Conservation (phyloP, 305 asterid genomes). For the Andrographis paniculata region DNA sequence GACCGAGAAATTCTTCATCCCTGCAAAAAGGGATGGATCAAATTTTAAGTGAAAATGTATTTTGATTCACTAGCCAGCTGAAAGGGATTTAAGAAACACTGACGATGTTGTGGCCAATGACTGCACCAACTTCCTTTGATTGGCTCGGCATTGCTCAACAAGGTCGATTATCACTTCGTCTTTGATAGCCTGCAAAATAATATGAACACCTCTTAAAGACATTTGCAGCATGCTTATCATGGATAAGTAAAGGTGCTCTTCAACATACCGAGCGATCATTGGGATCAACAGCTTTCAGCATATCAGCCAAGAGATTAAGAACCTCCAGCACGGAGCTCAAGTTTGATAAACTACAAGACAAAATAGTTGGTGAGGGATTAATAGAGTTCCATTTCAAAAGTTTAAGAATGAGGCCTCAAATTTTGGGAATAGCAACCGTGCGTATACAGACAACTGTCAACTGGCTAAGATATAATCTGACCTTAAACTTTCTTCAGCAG, state of each 20-base stretch:
- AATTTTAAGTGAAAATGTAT: neutral
- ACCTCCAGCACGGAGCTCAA: slow-evolving; percentile 58
- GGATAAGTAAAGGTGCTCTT: neutral
- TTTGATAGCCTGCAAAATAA: slow-evolving; percentile 50
- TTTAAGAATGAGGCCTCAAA: neutral
- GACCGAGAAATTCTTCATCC: slow-evolving; percentile 82
- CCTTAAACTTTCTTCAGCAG: slow-evolving; percentile 80
- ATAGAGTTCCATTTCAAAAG: neutral
- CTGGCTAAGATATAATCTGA: slow-evolving; percentile 12
- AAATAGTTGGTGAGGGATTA: neutral
- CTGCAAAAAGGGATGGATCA: slow-evolving; percentile 25
- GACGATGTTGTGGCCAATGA: slow-evolving; percentile 63
- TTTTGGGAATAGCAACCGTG: slow-evolving; percentile 1
- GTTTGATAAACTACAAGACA: slow-evolving; percentile 49
- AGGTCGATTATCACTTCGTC: slow-evolving; percentile 91
- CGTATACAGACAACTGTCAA: neutral
- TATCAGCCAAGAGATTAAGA: slow-evolving; percentile 71
- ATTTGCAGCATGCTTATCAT: slow-evolving; percentile 1
- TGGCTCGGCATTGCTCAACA: slow-evolving; percentile 73
- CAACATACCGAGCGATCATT: slow-evolving; percentile 50
- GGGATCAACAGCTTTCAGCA: slow-evolving; percentile 82
- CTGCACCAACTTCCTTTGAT: slow-evolving; percentile 85
- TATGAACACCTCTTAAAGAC: slow-evolving; percentile 10
- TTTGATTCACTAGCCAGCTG: neutral
- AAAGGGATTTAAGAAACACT: slow-evolving; percentile 16